A percentile compares a stretch with the other conserved stretches of the same genome.
phyloP scores from a whole-genome alignment of 2,329 filamentous ascomycete species.

The Colletotrichum sp. region DNA sequence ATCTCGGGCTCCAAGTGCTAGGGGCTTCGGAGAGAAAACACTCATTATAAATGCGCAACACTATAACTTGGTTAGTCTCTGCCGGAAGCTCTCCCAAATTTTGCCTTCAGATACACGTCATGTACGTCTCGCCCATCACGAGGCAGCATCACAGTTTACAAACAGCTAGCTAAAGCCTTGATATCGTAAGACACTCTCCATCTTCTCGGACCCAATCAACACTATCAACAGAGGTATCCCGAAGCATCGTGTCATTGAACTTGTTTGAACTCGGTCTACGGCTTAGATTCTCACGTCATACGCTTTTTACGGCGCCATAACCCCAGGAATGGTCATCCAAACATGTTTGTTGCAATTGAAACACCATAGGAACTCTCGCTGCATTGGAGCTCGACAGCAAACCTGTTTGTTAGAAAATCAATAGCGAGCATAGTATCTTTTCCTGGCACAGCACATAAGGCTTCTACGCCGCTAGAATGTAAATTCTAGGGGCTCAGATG shows the following conservation, averaged over 20 bases:
- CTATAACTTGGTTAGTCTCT: not conserved
- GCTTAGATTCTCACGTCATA: not conserved
- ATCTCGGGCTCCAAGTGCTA: not conserved
- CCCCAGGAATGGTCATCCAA: not conserved
- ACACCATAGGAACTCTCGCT: not conserved
- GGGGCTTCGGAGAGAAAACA: not conserved
- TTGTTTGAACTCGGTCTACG: too few relatives aligned
- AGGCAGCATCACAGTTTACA: not conserved
- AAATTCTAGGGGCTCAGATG: too few relatives aligned
- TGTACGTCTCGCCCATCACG: not conserved
- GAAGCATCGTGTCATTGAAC: not conserved
- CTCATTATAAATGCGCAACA: not conserved
- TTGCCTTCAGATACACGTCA: too few relatives aligned
- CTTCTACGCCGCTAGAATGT: too few relatives aligned
- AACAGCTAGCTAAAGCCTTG: not conserved
- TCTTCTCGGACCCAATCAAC: rapidly evolving
- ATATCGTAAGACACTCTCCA: not conserved
- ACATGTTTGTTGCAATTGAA: not conserved
- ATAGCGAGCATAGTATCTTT: not conserved
- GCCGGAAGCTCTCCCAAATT: too few relatives aligned
- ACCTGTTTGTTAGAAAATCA: not conserved
- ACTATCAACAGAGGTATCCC: not conserved
- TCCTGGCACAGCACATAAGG: too few relatives aligned
- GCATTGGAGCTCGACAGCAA: not conserved
- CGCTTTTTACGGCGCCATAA: not conserved